Evolutionary conservation across 345 rosid genomes (phyloP).

Genomic region (Dipteronia sinensis): DNA sequence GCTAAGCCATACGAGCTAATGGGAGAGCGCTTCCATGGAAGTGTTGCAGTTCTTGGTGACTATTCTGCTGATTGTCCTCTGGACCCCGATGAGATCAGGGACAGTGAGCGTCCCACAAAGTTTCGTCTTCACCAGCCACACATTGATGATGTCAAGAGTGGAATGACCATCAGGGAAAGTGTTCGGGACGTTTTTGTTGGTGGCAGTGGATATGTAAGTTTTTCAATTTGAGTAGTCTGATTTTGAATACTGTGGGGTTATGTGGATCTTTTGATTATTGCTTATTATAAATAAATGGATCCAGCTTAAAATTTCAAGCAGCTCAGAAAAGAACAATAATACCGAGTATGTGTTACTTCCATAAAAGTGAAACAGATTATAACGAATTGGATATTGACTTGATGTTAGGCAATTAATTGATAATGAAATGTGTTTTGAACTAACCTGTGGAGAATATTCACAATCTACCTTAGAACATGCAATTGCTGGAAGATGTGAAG

Average conservation of each 20-base stretch:
- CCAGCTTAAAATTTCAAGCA: not conserved
- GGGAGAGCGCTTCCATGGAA: constrained; percentile 85
- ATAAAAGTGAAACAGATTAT: not conserved
- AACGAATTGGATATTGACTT: not conserved
- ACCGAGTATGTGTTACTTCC: not conserved
- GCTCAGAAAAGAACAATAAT: not conserved
- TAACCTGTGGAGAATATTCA: too few relatives aligned
- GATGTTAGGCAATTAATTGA: too few relatives aligned
- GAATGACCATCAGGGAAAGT: constrained; percentile 92
- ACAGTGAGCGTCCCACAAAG: constrained; percentile 96
- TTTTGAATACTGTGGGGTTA: not conserved
- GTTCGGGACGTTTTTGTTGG: constrained; percentile 90
- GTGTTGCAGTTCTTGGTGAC: constrained; percentile 91
- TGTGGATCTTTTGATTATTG: constrained; percentile 4
- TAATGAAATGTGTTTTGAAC: too few relatives aligned
- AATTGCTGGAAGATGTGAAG: too few relatives aligned
- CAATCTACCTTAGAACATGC: too few relatives aligned
- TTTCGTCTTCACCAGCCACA: constrained; percentile 89
- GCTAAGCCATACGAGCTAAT: constrained; percentile 84
- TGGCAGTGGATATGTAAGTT: constrained; percentile 91
- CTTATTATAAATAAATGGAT: not conserved
- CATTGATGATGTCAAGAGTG: constrained; percentile 64
- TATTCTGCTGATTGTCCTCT: constrained; percentile 90
- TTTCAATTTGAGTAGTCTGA: constrained; percentile 10
- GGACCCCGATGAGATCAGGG: constrained; percentile 98